Evolutionary conservation across 2,329 filamentous ascomycete species (phyloP).

Genomic region (Lasiodiplodia citricola): DNA sequence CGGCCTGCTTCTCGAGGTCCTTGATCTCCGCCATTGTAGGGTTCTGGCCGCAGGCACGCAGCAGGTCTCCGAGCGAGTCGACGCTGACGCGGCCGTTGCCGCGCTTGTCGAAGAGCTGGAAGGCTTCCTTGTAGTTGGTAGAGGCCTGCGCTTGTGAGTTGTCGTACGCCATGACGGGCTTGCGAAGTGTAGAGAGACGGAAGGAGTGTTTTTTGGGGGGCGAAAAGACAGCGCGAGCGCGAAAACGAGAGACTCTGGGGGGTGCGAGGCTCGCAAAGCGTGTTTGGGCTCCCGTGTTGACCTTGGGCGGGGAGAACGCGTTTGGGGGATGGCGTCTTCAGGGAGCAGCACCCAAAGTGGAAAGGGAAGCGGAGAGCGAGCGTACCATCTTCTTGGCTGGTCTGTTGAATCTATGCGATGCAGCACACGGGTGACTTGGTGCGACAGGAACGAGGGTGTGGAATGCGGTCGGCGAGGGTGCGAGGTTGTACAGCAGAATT

Average conservation of each 20-base stretch:
- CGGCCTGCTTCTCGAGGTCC: slow-evolving; percentile 88
- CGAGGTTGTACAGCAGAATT: slow-evolving; percentile 20
- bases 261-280: neutral
- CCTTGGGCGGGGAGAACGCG: slow-evolving; percentile 6
- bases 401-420: neutral
- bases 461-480: slow-evolving; percentile 2
- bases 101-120: slow-evolving; percentile 98
- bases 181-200: neutral
- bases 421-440: neutral
- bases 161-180: slow-evolving; percentile 28
- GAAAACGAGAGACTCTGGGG: neutral
- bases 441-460: neutral
- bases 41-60: slow-evolving; percentile 97
- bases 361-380: slow-evolving; percentile 2
- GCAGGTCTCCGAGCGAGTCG: slow-evolving; percentile 87
- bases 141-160: slow-evolving; percentile 59
- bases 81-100: slow-evolving; percentile 90
- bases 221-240: neutral
- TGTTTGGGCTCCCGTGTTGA: neutral
- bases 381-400: slow-evolving; percentile 23
- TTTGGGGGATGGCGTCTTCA: slow-evolving; percentile 24
- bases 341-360: slow-evolving; percentile 7
- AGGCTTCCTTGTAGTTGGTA: slow-evolving; percentile 99
- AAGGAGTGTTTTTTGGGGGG: neutral
- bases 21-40: slow-evolving; percentile 91